Conservation (phyloP, 768 basidiomycete genomes). For the Clavulina sp. region DNA sequence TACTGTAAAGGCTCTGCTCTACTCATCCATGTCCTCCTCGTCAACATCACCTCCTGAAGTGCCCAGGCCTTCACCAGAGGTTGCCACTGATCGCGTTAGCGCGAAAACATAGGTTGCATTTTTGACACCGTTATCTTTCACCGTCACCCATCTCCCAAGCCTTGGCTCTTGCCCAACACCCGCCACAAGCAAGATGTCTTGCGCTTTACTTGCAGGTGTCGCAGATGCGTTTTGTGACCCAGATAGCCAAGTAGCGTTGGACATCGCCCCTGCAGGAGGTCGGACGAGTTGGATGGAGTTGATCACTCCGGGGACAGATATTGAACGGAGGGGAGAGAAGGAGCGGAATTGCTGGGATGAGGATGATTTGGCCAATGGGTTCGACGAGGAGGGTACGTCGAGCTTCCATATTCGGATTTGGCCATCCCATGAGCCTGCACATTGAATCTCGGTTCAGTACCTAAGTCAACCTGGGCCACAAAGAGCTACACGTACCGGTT, state of each 20-base stretch:
- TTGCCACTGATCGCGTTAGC: no score
- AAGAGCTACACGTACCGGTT: constrained; percentile 43
- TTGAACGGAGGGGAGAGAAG: constrained; percentile 46
- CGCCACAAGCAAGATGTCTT: constrained; percentile 45
- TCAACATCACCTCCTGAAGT: no score
- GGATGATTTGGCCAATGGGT: constrained; percentile 28
- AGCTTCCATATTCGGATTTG: constrained; percentile 82
- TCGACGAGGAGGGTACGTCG: no score
- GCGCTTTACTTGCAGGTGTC: constrained; percentile 6
- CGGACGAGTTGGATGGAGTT: constrained; percentile 77
- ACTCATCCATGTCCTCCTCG: no score
- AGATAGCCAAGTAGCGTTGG: constrained; percentile 27
- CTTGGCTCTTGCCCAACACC: constrained; percentile 79
- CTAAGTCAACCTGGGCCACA: not conserved
- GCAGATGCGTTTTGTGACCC: not conserved
- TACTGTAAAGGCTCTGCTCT: no score
- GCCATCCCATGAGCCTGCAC: constrained; percentile 84
- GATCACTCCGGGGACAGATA: constrained; percentile 60
- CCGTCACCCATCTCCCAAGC: constrained; percentile 71
- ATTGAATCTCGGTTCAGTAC: not conserved
- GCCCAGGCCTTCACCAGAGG: no score
- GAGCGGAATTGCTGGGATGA: constrained; percentile 25
- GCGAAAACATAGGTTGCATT: constrained; percentile 58
- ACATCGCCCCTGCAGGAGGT: constrained; percentile 26
- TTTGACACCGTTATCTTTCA: constrained; percentile 49